These are phyloP conservation scores for Ramaria sp. DNA, from an alignment of 768 basidiomycete genomes.

Conservation along the genomic window DNA sequence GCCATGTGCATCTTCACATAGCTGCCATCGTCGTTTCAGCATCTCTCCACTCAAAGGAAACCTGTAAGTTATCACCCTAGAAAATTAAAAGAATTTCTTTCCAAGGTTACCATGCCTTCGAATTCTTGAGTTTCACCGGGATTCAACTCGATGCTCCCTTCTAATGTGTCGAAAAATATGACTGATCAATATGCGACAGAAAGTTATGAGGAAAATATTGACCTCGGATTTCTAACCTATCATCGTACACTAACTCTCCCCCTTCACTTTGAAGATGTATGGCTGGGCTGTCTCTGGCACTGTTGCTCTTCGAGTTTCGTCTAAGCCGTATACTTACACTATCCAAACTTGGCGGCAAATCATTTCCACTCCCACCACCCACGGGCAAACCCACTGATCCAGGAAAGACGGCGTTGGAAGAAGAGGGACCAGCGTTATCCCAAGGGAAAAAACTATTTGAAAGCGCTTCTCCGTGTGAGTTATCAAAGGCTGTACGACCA, in stretches of 20 bases:
- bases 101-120: conserved; percentile 44
- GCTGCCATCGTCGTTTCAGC: conserved; percentile 27
- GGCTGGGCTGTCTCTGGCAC: conserved; percentile 38
- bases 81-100: conserved; percentile 72
- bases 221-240: neutral
- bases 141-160: conserved; percentile 15
- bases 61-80: conserved; percentile 44
- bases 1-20: conserved; percentile 62
- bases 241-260: neutral
- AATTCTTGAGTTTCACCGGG: conserved; percentile 43
- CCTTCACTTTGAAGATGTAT: neutral
- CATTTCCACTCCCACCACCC: conserved; percentile 24
- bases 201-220: neutral
- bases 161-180: neutral
- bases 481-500: neutral
- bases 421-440: conserved; percentile 67
- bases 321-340: conserved; percentile 40
- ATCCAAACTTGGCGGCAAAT: conserved; percentile 34
- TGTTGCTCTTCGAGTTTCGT: conserved; percentile 36
- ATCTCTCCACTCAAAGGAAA: neutral
- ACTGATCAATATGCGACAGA: neutral
- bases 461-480: neutral
- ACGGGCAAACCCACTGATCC: conserved; percentile 16
- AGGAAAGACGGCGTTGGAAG: conserved; percentile 21
- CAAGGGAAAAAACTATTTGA: conserved; percentile 65